These are phyloP conservation scores for Teratosphaeria epicoccoides DNA, from an alignment of 2,329 filamentous ascomycete species.

Conservation along the genomic window DNA sequence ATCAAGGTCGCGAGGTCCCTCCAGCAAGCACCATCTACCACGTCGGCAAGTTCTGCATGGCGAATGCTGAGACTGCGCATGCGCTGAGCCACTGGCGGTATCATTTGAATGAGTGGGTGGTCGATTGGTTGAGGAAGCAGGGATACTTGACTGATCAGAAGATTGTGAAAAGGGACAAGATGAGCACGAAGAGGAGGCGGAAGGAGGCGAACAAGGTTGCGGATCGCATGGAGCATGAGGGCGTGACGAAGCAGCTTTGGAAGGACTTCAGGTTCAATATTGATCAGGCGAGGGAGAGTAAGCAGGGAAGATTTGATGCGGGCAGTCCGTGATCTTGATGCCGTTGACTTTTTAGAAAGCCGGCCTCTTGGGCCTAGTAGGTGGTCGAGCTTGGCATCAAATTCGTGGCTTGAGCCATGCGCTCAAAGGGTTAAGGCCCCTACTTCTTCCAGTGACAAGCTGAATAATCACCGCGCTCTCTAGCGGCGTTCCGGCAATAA, in stretches of 20 bases:
- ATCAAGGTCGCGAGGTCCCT: slow-evolving; percentile 38
- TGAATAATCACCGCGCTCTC: too few relatives aligned
- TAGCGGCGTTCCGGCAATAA: too few relatives aligned
- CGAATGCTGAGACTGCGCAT: slow-evolving; percentile 60
- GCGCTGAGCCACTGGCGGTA: slow-evolving; percentile 65
- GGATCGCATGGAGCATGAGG: slow-evolving; percentile 50
- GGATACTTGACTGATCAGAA: slow-evolving; percentile 48
- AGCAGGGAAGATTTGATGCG: slow-evolving; percentile 23
- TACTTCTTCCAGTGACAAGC: too few relatives aligned
- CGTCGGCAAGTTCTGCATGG: slow-evolving; percentile 48
- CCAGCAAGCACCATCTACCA: slow-evolving; percentile 39
- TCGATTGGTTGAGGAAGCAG: slow-evolving; percentile 48
- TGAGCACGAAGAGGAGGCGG: slow-evolving; percentile 49
- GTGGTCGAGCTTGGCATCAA: too few relatives aligned
- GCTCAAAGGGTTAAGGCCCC: too few relatives aligned
- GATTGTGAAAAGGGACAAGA: slow-evolving; percentile 50
- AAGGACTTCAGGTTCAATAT: slow-evolving; percentile 54
- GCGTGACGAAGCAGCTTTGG: slow-evolving; percentile 53
- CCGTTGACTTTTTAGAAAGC: too few relatives aligned
- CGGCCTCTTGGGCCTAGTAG: too few relatives aligned
- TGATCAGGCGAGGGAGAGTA: slow-evolving; percentile 45
- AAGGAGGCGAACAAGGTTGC: slow-evolving; percentile 54
- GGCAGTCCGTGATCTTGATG: neutral
- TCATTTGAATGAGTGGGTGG: slow-evolving; percentile 61
- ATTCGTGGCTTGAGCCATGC: too few relatives aligned